Percentiles rank a stretch among this genome's conserved stretches.
phyloP scores from a whole-genome alignment of 768 basidiomycete genomes.

The Pleurotus giganteus region DNA sequence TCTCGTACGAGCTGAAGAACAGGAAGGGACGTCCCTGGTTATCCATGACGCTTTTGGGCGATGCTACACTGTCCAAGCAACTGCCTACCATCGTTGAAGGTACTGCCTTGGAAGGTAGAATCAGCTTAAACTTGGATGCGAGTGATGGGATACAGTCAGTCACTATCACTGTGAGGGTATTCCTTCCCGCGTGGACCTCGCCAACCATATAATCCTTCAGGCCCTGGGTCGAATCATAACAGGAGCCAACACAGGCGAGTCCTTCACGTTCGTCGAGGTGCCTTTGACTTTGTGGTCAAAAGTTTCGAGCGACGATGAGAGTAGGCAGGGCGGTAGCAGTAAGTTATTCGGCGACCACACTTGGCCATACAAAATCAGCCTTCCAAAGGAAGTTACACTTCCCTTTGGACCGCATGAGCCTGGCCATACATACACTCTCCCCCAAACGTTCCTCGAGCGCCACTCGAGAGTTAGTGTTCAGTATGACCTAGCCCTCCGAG shows the following conservation, averaged over 20 bases:
- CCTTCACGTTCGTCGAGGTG: conserved; percentile 16
- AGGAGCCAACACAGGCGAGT: conserved; percentile 31
- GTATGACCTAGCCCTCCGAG: conserved; percentile 32
- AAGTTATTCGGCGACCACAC: conserved; percentile 33
- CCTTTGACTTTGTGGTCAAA: background rate
- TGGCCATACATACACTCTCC: conserved; percentile 27
- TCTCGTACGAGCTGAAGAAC: conserved; percentile 5
- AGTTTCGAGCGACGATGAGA: background rate
- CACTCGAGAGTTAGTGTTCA: conserved; percentile 33
- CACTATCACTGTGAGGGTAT: conserved; percentile 43
- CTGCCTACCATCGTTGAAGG: conserved; percentile 35
- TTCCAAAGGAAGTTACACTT: conserved; percentile 36
- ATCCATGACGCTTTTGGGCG: conserved; percentile 1
- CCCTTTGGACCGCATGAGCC: conserved; percentile 17
- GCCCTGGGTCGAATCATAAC: conserved; percentile 36
- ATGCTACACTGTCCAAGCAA: conserved; percentile 15
- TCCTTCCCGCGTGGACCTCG: background rate
- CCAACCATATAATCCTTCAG: conserved; percentile 19
- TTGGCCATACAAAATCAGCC: conserved; percentile 36
- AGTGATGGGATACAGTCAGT: conserved; percentile 48
- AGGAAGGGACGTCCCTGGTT: conserved; percentile 6
- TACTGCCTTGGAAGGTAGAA: conserved; percentile 29
- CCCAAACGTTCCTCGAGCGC: conserved; percentile 37
- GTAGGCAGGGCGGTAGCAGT: conserved; percentile 15
- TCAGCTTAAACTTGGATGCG: conserved; percentile 31